phyloP scores from a whole-genome alignment of 768 basidiomycete genomes.

The Leccinum subtestaceum region DNA sequence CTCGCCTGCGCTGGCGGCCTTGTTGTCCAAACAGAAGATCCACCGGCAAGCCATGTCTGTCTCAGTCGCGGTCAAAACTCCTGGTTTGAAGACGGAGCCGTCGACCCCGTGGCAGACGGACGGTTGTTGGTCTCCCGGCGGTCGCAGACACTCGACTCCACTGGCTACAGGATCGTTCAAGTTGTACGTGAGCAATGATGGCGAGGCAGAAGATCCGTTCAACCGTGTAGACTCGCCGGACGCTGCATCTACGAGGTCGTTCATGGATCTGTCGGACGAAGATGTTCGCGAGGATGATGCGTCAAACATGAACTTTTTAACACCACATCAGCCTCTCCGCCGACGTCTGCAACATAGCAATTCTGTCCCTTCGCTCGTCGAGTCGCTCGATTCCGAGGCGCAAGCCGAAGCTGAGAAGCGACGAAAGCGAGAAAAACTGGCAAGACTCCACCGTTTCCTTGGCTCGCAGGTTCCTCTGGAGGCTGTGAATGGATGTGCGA shows the following conservation, averaged over 20 bases:
- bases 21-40: slow-evolving; percentile 30
- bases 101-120: slow-evolving; percentile 36
- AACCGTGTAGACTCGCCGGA: slow-evolving; percentile 17
- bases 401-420: slow-evolving; percentile 60
- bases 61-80: slow-evolving; percentile 22
- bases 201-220: slow-evolving; percentile 1
- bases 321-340: slow-evolving; percentile 23
- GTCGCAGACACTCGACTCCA: slow-evolving; percentile 56
- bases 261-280: slow-evolving; percentile 69
- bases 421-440: slow-evolving; percentile 72
- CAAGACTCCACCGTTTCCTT: slow-evolving; percentile 80
- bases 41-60: slow-evolving; percentile 34
- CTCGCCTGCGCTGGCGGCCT: slow-evolving; percentile 24
- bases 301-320: slow-evolving; percentile 30
- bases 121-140: slow-evolving; percentile 27
- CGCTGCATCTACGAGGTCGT: slow-evolving; percentile 40
- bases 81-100: slow-evolving; percentile 23
- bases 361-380: slow-evolving; percentile 46
- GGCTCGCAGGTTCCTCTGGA: slow-evolving; percentile 76
- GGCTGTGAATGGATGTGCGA: slow-evolving; percentile 54
- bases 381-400: slow-evolving; percentile 49
- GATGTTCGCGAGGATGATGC: slow-evolving; percentile 36
- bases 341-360: slow-evolving; percentile 33
- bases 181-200: slow-evolving; percentile 19
- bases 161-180: slow-evolving; percentile 46